Evolutionary conservation across 768 basidiomycete genomes (phyloP), one percentile per base, ranked within the genome.

Genomic region (Naematelia encephala): DNA sequence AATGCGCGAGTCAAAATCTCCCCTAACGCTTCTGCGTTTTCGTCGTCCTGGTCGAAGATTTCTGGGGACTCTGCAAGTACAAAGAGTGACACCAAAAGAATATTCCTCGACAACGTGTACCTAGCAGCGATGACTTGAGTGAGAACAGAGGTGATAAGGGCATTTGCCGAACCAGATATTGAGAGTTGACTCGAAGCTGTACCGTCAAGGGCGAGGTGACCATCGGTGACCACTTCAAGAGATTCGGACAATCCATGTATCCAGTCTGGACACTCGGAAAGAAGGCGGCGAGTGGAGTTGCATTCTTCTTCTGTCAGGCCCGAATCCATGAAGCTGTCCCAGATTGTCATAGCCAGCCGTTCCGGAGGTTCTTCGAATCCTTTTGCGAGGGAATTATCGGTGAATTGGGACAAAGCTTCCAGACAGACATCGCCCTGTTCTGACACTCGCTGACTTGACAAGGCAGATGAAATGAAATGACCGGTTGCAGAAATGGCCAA

Each of bases 31-130:
- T 67, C 67, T 5, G 52, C 61, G 1, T 63, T 60, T 13, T 72
- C 67, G 42, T 65, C 65, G 23, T 66, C 69, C 5, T 64, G 67
- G 1, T 34, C 57, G 8, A 56, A 54, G 3, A 56, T 21, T 22
- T 67, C 64, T 8, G 54, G 48, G 16, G 59, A 61, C 23, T 72
- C 70, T 5, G 60, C 57, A 4, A 68, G 42, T 23, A 57, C 48
- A 49, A 70, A 67, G 4, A 73, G 49, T 2, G 63, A 51, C 28
- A 69, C 58, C 5, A 75, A 51, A 14, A 77, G 51, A 27, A 70
- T 23, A 23, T 63, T 56, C n/a, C 64, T 49, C 13, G 72, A 62
- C 21, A 70, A 39, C 3, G 19, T 46, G 27, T 65, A 67, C 0
- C 73, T 64, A n/a, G 55, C 30, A 3, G 54, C 49, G 27, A 75